Conservation (phyloP, 2,329 filamentous ascomycete species). For the Aspergillus calidoustus region DNA sequence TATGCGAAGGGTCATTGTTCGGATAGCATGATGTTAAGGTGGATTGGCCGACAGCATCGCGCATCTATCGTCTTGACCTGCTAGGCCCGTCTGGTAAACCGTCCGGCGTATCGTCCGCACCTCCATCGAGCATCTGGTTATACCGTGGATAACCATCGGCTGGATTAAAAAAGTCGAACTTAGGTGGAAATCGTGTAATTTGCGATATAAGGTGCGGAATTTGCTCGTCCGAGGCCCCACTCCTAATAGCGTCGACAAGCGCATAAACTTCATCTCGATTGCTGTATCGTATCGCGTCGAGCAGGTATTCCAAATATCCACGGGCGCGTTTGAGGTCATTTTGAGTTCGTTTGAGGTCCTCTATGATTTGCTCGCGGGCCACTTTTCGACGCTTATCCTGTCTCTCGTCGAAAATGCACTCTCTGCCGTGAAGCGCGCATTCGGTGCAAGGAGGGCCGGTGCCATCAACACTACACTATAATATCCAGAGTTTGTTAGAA, state of each 20-base stretch:
- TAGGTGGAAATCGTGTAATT: neutral
- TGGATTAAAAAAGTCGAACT: neutral
- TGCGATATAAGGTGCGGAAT: slow-evolving; percentile 6
- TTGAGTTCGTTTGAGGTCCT: slow-evolving; percentile 30
- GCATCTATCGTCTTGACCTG: neutral
- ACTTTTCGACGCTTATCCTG: slow-evolving; percentile 45
- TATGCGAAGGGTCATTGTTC: neutral
- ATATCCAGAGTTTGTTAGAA: slow-evolving; percentile 3
- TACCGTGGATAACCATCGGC: neutral
- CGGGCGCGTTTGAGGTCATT: slow-evolving; percentile 25
- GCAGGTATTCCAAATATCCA: slow-evolving; percentile 33
- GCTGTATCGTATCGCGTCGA: slow-evolving; percentile 31
- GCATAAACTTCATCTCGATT: slow-evolving; percentile 27
- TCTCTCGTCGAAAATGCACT: slow-evolving; percentile 40
- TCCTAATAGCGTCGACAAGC: slow-evolving; percentile 34
- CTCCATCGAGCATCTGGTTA: neutral
- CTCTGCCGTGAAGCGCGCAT: slow-evolving; percentile 38
- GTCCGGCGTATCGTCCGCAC: neutral
- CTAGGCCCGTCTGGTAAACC: neutral
- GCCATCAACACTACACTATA: slow-evolving; percentile 35
- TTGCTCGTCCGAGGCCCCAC: slow-evolving; percentile 19
- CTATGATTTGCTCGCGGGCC: slow-evolving; percentile 37
- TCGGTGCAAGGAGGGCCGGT: slow-evolving; percentile 37
- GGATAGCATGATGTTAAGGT: neutral
- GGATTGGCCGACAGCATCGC: neutral